Evolutionary conservation across 345 rosid genomes (phyloP), one percentile per base, ranked within the genome.

Genomic region (Turnera subulata): DNA sequence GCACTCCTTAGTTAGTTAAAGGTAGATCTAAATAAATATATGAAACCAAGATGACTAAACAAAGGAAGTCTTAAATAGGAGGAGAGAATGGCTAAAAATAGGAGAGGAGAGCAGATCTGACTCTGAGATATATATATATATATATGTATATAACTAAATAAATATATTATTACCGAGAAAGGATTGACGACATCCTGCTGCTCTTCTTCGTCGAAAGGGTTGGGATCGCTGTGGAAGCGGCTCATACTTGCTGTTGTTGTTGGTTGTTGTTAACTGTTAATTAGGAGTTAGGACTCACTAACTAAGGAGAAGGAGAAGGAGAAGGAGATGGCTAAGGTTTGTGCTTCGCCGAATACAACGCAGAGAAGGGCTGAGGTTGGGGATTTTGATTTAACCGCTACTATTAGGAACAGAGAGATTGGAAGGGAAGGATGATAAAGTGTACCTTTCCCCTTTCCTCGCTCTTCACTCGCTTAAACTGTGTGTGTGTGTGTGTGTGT

Each of bases 101-200:
- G 46, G 56, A 46, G 49, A 7, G 64, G 45, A 32, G 4, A 40
- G 43, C 64, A 70, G 83, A 79, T 78, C 73, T 53, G 76, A 58
- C n/a, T n/a, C n/a, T n/a, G n/a, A n/a, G n/a, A n/a, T n/a, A n/a
- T n/a, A n/a, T n/a, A n/a, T n/a, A n/a, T n/a, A n/a, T n/a, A n/a
- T n/a, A n/a, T n/a, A n/a, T n/a, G n/a, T n/a, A n/a, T n/a, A n/a
- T n/a, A n/a, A n/a, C n/a, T n/a, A n/a, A n/a, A n/a, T n/a, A n/a
- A n/a, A n/a, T n/a, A n/a, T n/a, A n/a, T n/a, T n/a, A 45, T 50
- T 81, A 92, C 98, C 78, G 98, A 92, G 67, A 92, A 92, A 4
- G 97, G 98, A 89, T 92, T 89, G 80, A 89, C n/a, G n/a, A n/a
- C n/a, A n/a, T n/a, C 89, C 69, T 79, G 83, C 69, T 79, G 83